phyloP scores from a whole-genome alignment of 139 green algal genomes.

The Tetradesmus obliquus region DNA sequence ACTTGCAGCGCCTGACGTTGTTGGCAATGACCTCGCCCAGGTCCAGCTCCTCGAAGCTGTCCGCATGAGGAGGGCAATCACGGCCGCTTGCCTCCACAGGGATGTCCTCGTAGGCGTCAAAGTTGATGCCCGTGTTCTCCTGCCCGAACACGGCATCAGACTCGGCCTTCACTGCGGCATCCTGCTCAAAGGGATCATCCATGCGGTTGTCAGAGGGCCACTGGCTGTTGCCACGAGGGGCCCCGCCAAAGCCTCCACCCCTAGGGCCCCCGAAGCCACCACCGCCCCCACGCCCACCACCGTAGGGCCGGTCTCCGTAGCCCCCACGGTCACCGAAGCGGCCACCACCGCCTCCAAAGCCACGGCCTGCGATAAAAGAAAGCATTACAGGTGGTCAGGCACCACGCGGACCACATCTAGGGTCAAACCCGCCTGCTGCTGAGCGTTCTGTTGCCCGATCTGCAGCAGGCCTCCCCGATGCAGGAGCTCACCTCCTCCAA shows the following conservation, averaged over 20 bases:
- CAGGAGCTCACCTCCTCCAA: background rate
- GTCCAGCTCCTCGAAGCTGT: constrained; percentile 89
- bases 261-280: constrained; percentile 59
- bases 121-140: constrained; percentile 99
- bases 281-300: constrained; percentile 40
- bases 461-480: background rate
- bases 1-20: constrained; percentile 97
- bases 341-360: constrained; percentile 49
- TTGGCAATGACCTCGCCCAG: constrained; percentile 79
- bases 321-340: constrained; percentile 47
- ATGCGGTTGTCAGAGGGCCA: constrained; percentile 9
- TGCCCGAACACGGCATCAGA: constrained; percentile 76
- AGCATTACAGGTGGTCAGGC: background rate
- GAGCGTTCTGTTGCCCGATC: background rate
- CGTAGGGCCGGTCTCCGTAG: constrained; percentile 48
- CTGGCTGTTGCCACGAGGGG: constrained; percentile 55
- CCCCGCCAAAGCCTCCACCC: constrained; percentile 53
- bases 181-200: constrained; percentile 71
- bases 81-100: constrained; percentile 93
- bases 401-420: background rate
- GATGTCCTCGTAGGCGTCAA: constrained; percentile 99
- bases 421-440: background rate
- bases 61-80: constrained; percentile 85
- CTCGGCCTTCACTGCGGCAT: constrained; percentile 73
- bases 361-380: constrained; percentile 32